These are phyloP conservation scores for Phycomyces blakesleeanus DNA, from an alignment of 192 early-diverging fungal genomes.

Conservation along the genomic window DNA sequence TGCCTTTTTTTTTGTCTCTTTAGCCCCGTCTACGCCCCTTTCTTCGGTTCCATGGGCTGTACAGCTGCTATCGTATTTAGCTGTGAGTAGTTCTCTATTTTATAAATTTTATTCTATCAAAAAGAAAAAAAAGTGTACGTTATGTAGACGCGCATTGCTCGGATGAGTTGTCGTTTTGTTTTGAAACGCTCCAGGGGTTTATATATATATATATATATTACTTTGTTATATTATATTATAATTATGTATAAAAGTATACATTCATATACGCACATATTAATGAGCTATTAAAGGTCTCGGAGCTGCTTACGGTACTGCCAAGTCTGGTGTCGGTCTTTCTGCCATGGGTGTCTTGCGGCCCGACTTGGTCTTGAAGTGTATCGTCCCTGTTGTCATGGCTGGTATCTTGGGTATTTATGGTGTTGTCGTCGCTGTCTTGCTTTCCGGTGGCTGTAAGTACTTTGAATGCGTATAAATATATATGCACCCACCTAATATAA, in stretches of 20 bases:
- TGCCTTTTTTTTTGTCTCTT: too few species aligned
- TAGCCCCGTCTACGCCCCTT: conserved; percentile 89
- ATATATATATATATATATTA: conserved; percentile 51
- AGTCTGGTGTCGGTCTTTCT: conserved; percentile 94
- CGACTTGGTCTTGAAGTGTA: conserved; percentile 81
- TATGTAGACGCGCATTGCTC: not conserved
- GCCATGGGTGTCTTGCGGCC: conserved; percentile 93
- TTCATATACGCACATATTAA: too few species aligned
- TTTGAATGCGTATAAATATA: conserved; percentile 28
- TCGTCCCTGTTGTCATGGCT: conserved; percentile 98
- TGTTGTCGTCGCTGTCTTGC: conserved; percentile 90
- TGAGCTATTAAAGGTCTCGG: conserved; percentile 67
- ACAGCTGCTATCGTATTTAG: conserved; percentile 88
- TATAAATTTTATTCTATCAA: too few species aligned
- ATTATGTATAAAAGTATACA: too few species aligned
- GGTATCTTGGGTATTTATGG: conserved; percentile 99
- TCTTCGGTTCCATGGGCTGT: conserved; percentile 93
- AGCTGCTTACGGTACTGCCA: conserved; percentile 97
- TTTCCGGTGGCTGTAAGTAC: conserved; percentile 70
- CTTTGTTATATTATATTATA: not conserved
- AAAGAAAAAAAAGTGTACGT: not conserved
- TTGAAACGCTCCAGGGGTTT: conserved; percentile 54
- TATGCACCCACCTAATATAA: conserved; percentile 1
- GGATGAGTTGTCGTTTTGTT: not conserved
- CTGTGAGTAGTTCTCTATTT: conserved; percentile 62